phyloP scores from a whole-genome alignment of 176 grass and related monocot genomes.

The Miscanthus lutarioriparius region DNA sequence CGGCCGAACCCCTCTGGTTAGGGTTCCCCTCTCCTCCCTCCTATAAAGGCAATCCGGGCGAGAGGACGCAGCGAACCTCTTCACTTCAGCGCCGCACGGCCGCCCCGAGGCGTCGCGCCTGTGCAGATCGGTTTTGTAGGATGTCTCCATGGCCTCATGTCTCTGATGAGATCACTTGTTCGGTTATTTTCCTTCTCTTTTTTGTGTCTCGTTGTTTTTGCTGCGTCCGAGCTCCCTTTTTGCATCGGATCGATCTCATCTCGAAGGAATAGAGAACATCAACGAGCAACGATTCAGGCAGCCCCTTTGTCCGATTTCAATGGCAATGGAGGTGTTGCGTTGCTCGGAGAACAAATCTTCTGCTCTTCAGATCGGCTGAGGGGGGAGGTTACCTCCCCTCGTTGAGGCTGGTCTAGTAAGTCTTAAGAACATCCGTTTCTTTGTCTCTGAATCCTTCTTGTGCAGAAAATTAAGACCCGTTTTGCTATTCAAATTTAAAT shows the following conservation, averaged over 20 bases:
- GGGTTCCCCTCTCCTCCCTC: background rate
- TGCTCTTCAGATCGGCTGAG: conserved; percentile 79
- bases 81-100: background rate
- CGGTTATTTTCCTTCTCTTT: background rate
- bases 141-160: too few species aligned
- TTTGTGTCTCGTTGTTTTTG: background rate
- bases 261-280: background rate
- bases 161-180: background rate
- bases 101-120: background rate
- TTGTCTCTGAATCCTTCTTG: background rate
- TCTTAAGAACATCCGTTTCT: conserved; percentile 47
- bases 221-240: background rate
- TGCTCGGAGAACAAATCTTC: conserved; percentile 64
- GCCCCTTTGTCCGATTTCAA: conserved; percentile 51
- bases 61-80: background rate
- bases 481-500: background rate
- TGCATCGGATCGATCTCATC: background rate
- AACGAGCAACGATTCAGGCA: conserved; percentile 79
- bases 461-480: background rate
- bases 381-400: conserved; percentile 9
- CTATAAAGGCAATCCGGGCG: background rate
- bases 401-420: conserved; percentile 70
- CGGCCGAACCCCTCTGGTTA: background rate
- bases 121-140: background rate
- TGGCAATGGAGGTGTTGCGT: conserved; percentile 87